Base-by-base conservation (phyloP, 169 alveolate species). In the Cryptosporidium viatorum region DNA sequence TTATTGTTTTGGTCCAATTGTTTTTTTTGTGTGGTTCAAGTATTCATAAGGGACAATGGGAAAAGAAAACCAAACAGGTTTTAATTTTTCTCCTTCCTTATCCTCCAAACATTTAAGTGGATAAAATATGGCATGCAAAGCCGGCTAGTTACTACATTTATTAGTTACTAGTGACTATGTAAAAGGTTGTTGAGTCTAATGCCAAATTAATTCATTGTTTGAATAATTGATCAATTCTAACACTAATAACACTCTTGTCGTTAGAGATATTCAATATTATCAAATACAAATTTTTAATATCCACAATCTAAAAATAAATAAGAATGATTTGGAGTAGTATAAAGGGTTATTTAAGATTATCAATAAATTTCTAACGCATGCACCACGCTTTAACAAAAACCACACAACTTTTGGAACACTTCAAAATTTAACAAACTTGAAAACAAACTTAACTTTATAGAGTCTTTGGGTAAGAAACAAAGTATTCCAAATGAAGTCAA, bases 401-500 rank as follows among this genome's bases (percentile, higher is more conserved):
- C 67, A 55, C 67, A 23, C 21, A 48, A 55, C 67, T 55, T 37
- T 55, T 55, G 67, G 35, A 41, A 26, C 67, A 55, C 29, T 55
- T 16, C 21, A n/a, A 21, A 26, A n/a, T 21, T 55, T 55, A 9
- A n/a, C 35, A 26, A 55, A 55, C 67, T 55, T n/a, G 4, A 6
- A 18, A 65, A 65, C 71, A 35, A 31, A 65, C 71, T 65, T 80
- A 12, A 18, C 31, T 55, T 55, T n/a, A 41, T 39, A 80, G 89
- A 80, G n/a, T 80, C 89, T 8, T 12, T 62, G 68, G 39, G 92
- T 14, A 89, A 87, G 31, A 92, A 84, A 58, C 95, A 93, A 91
- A 93, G 95, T 68, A 80, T 91, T n/a, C 91, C 95, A 35, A 91
- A 93, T 45, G 85, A 70, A 7, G 94, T 93, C 3, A 86, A 93